Base-by-base conservation (phyloP, 75 land plant species). In the Selaginella moellendorffii region DNA sequence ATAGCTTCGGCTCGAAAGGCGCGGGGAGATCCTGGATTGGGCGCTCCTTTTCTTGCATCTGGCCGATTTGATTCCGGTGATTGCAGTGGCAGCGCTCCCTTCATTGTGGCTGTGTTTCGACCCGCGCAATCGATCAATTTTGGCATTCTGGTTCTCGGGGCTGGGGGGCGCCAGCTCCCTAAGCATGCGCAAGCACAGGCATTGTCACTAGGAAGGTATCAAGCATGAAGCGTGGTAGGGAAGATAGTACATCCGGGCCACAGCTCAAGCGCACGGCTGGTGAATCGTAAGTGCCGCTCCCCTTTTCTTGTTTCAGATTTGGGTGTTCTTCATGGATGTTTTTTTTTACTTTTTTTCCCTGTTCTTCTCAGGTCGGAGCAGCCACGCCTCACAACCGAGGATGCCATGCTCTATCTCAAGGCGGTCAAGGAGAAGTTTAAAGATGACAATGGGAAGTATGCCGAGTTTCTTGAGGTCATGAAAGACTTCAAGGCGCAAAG, bases 401-500 rank as follows among this genome's bases (percentile, higher is more conserved):
- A 63, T 28, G 64, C 52, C 14, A 0, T 63, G 64, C 30, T 29
- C 1, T 63, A 63, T 20, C 64, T 30, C 1, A 63, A 63, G 21
- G 52, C 51, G 19, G 52, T 63, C 1, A 63, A 28, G 28, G 64
- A 30, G 54, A 63, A 8, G 29, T 63, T 63, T 18, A 2, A 63
- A 1, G 64, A 63, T 28, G 28, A 63, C 17, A 63, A 28, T n/a
- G 64, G 28, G 1, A 63, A 63, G 28, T 63, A 63, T 29, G 28
- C 24, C 0, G 64, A 63, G 30, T 63, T 63, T 10, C 0, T 63
- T 29, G 30, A 63, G 12, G 0, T 63, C 17, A 63, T 63, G 52
- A 63, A 63, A 29, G 64, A 26, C n/a, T 63, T 63, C 2, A 63
- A 63, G 18, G 64, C 52, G 17, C 64, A 29, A 30, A 63, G 64